A percentile compares a stretch with the other conserved stretches of the same genome.
Evolutionary conservation across 1,284 basidiomycete genomes (phyloP).

Genomic region (Laetiporus sulphureus): DNA sequence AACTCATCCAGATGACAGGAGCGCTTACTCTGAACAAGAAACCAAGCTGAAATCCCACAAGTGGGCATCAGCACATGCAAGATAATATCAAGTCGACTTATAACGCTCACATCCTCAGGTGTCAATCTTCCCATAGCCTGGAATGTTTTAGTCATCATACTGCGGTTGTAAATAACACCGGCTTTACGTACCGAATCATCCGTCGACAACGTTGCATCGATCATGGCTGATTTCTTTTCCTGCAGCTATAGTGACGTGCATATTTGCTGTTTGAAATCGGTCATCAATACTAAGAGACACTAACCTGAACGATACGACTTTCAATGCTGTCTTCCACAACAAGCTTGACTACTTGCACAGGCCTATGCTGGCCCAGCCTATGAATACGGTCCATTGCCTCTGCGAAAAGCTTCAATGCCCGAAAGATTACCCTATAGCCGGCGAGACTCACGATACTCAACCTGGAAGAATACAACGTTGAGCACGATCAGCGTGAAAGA

Average conservation of each 20-base stretch:
- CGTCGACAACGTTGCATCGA: conserved; percentile 71
- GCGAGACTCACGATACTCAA: conserved; percentile 61
- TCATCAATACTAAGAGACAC: conserved; percentile 7
- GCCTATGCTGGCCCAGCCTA: conserved; percentile 86
- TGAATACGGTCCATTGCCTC: conserved; percentile 98
- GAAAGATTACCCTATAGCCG: background rate
- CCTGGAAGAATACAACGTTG: conserved; percentile 24
- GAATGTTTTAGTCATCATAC: conserved; percentile 15
- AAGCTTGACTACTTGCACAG: conserved; percentile 89
- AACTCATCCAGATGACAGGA: background rate
- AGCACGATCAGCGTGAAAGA: conserved; percentile 8
- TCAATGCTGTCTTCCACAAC: conserved; percentile 97
- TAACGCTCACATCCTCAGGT: conserved; percentile 72
- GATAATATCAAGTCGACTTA: too few relatives aligned
- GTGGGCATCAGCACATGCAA: background rate
- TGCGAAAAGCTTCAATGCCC: conserved; percentile 28
- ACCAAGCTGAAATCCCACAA: conserved; percentile 40
- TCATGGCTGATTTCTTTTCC: conserved; percentile 89
- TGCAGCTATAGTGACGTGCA: too few relatives aligned
- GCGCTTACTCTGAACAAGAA: conserved; percentile 68
- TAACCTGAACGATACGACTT: conserved; percentile 79
- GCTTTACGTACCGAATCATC: conserved; percentile 57
- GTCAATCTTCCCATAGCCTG: conserved; percentile 88
- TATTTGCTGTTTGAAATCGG: conserved; percentile 11
- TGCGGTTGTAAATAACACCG: conserved; percentile 6